Percentiles rank a stretch among this genome's conserved stretches.
Evolutionary conservation across 169 alveolate species (phyloP).

Genomic region (Besnoitia besnoiti): DNA sequence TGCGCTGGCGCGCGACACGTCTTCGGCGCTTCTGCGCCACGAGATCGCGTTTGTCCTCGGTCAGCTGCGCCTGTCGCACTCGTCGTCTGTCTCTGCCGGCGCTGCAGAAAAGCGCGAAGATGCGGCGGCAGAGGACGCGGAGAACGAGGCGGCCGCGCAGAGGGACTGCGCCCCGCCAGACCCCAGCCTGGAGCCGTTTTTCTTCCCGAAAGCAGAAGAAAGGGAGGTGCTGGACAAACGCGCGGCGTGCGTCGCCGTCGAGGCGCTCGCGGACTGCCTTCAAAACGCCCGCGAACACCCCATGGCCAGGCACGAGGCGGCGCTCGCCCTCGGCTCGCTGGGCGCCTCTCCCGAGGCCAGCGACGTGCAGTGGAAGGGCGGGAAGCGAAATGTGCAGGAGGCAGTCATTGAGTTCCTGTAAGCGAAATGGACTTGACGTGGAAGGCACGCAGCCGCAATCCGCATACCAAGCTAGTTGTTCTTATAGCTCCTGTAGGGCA

Average conservation of each 20-base stretch:
- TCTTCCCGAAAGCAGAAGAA: too few species aligned
- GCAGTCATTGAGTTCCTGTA: not conserved
- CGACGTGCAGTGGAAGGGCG: not conserved
- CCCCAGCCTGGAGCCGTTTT: not conserved
- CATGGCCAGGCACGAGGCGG: slow-evolving; percentile 93
- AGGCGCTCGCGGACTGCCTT: slow-evolving; percentile 77
- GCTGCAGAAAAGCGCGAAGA: not conserved
- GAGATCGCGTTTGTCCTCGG: slow-evolving; percentile 94
- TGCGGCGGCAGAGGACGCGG: not conserved
- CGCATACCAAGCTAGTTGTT: too few species aligned
- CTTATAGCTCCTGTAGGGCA: too few species aligned
- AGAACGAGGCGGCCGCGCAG: not conserved
- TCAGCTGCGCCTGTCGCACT: slow-evolving; percentile 82
- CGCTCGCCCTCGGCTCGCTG: slow-evolving; percentile 90
- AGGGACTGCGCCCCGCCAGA: not conserved
- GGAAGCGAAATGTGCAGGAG: not conserved
- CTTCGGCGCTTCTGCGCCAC: slow-evolving; percentile 89
- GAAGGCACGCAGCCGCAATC: too few species aligned
- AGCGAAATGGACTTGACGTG: too few species aligned
- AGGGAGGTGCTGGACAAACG: too few species aligned
- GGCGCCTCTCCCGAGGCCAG: slow-evolving; percentile 71
- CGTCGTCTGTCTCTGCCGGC: not conserved
- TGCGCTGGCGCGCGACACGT: slow-evolving; percentile 80
- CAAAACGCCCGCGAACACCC: slow-evolving; percentile 82
- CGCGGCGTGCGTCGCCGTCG: slow-evolving; percentile 73